Evolutionary conservation across 345 rosid species (phyloP), one percentile per base, ranked within the genome.

Genomic region (Ceriops decandra): DNA sequence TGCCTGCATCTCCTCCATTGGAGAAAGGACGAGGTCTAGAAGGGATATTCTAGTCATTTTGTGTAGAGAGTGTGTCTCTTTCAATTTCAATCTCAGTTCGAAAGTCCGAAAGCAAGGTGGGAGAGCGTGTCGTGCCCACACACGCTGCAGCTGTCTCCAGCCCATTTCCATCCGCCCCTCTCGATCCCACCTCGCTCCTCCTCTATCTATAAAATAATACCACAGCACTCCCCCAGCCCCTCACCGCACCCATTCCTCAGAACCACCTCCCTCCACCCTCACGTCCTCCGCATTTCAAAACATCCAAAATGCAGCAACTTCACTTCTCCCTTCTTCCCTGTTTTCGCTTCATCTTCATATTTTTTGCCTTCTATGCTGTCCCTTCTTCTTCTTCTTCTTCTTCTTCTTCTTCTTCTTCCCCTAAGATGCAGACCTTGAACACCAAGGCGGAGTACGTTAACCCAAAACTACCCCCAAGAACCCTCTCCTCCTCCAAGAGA

Each of bases 391-490:
- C n/a, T n/a, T n/a, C n/a, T n/a, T n/a, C 68, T 31, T 0, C 52
- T 24, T 26, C 70, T 16, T 53, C 46, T 36, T 7, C 42, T 36
- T 35, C 16, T 38, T 11, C 70, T 16, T 53, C 46, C 32, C 77
- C 28, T 13, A 80, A 35, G 38, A 27, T 9, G 32, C 85, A 86
- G 17, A 68, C 85, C 53, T 59, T 87, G 8, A 78, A 69, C 79
- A 72, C 76, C 6, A 47, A 79, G 7, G 63, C 71, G 1, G 72
- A 78, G 20, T 63, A 57, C 42, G 64, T 84, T 15, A 93, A 93
- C 87, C 97, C 97, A 1, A 88, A 88, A 35, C 88, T 88, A 7
- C 97, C 97, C 0, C 96, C 87, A 1, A 62, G 81, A 64, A 53
- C 88, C 33, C 84, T 89, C 57, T 72, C 97, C 11, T 13, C 87